These are phyloP conservation scores for Fusarium clavum DNA, from an alignment of 2,329 filamentous ascomycete genomes.

Conservation along the genomic window DNA sequence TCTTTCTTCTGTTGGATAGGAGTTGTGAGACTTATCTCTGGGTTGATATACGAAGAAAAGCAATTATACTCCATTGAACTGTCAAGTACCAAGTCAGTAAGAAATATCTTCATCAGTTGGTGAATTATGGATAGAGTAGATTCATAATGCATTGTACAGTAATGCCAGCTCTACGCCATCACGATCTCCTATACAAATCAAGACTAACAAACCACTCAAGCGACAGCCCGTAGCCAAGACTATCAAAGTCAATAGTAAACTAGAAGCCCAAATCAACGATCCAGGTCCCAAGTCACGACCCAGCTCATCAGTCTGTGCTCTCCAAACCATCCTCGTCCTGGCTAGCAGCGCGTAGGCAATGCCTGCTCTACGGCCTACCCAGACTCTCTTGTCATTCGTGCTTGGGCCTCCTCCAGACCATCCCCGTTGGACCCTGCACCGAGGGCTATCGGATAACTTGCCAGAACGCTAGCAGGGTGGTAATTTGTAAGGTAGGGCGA, in stretches of 20 bases:
- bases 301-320: conserved; percentile 5
- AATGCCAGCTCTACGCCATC: not conserved
- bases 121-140: not conserved
- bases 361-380: not conserved
- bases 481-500: not conserved
- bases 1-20: not conserved
- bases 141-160: not conserved
- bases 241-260: not conserved
- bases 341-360: conserved; percentile 6
- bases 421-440: conserved; percentile 4
- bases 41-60: not conserved
- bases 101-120: not conserved
- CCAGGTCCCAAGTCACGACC: not conserved
- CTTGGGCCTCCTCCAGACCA: conserved; percentile 16
- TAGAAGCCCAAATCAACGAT: not conserved
- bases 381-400: conserved; percentile 14
- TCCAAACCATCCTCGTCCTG: conserved; percentile 15
- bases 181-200: not conserved
- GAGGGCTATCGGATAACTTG: conserved; percentile 9
- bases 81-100: too few species aligned
- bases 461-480: conserved; percentile 2
- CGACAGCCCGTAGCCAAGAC: not conserved
- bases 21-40: not conserved
- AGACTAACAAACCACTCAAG: not conserved
- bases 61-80: not conserved